These are phyloP conservation scores for Ophiognomonia clavigignenti-juglandacearum DNA, from an alignment of 2,329 filamentous ascomycete species.

Conservation along the genomic window DNA sequence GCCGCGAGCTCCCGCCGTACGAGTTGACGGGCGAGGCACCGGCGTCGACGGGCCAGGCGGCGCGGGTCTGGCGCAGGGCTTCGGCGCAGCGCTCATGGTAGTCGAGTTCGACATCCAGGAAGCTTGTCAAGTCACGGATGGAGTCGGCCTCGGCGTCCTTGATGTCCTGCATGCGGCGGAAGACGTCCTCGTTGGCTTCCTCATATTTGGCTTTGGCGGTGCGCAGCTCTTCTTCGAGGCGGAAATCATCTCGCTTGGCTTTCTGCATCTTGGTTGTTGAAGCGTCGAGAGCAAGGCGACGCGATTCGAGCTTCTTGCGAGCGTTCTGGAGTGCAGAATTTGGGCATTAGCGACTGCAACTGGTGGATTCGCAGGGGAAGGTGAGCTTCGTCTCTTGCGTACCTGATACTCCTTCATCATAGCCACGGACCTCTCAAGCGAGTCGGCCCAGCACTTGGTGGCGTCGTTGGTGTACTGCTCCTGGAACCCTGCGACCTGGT, in stretches of 20 bases:
- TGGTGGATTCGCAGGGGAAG: too few relatives aligned
- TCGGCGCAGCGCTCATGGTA: slow-evolving; percentile 91
- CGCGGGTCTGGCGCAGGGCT: slow-evolving; percentile 58
- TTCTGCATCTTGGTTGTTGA: slow-evolving; percentile 89
- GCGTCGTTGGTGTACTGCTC: slow-evolving; percentile 76
- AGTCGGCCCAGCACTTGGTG: slow-evolving; percentile 82
- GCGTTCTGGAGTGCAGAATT: slow-evolving; percentile 51
- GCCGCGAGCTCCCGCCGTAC: slow-evolving; percentile 14
- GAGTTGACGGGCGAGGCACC: slow-evolving; percentile 13
- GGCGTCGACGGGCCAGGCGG: slow-evolving; percentile 34
- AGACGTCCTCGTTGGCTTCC: slow-evolving; percentile 87
- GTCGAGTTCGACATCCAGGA: slow-evolving; percentile 83
- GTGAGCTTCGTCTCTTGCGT: slow-evolving; percentile 31
- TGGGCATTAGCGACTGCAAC: too few relatives aligned
- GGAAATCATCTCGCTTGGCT: slow-evolving; percentile 88
- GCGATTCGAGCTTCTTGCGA: slow-evolving; percentile 89
- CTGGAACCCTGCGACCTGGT: slow-evolving; percentile 79
- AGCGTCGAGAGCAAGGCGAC: slow-evolving; percentile 85
- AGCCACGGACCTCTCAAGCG: slow-evolving; percentile 79
- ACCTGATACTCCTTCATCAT: slow-evolving; percentile 99
- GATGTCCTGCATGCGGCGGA: slow-evolving; percentile 91
- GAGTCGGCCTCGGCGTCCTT: slow-evolving; percentile 86
- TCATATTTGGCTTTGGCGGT: slow-evolving; percentile 94
- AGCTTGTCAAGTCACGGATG: slow-evolving; percentile 70
- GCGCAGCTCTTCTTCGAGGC: slow-evolving; percentile 87